Evolutionary conservation across 495 filamentous ascomycete genomes (phyloP).

Genomic region (Cladorrhinum samala): DNA sequence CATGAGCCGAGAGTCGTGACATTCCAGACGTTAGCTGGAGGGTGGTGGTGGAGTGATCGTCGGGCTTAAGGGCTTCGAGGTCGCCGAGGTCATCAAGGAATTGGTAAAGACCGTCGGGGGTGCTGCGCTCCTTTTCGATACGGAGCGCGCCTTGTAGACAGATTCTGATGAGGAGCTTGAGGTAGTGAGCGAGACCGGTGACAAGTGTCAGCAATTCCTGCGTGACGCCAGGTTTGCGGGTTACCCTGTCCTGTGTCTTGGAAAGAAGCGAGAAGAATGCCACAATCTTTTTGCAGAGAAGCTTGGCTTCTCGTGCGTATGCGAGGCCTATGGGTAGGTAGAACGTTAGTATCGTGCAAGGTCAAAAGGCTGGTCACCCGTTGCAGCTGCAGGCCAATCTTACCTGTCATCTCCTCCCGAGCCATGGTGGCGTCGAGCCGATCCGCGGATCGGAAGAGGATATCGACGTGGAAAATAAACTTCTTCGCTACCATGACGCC

Average conservation of each 20-base stretch:
- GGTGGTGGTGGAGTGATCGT: constrained; percentile 52
- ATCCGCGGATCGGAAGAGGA: constrained; percentile 86
- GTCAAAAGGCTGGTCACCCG: not conserved
- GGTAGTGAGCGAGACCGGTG: constrained; percentile 93
- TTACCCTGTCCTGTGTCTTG: constrained; percentile 85
- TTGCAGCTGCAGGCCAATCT: constrained; percentile 16
- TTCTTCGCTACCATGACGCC: constrained; percentile 93
- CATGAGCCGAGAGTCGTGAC: constrained; percentile 63
- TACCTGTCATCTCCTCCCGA: constrained; percentile 68
- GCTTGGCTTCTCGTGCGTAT: constrained; percentile 90
- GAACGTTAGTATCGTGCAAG: constrained; percentile 7
- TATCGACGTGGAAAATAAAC: constrained; percentile 93
- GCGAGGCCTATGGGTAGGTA: constrained; percentile 56
- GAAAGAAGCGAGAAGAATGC: constrained; percentile 93
- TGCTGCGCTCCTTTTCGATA: constrained; percentile 76
- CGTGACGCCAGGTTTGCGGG: constrained; percentile 86
- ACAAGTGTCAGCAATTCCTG: constrained; percentile 93
- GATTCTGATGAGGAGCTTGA: constrained; percentile 96
- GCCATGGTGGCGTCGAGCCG: constrained; percentile 68
- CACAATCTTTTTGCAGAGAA: constrained; percentile 98
- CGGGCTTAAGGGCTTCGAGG: constrained; percentile 62
- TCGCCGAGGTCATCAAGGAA: constrained; percentile 79
- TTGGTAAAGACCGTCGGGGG: constrained; percentile 62
- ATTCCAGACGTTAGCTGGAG: constrained; percentile 70
- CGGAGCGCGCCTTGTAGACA: constrained; percentile 89